Evolutionary conservation across 208 protist genomes (phyloP), one percentile per base, ranked within the genome.

Genomic region (Angomonas ambiguus): DNA sequence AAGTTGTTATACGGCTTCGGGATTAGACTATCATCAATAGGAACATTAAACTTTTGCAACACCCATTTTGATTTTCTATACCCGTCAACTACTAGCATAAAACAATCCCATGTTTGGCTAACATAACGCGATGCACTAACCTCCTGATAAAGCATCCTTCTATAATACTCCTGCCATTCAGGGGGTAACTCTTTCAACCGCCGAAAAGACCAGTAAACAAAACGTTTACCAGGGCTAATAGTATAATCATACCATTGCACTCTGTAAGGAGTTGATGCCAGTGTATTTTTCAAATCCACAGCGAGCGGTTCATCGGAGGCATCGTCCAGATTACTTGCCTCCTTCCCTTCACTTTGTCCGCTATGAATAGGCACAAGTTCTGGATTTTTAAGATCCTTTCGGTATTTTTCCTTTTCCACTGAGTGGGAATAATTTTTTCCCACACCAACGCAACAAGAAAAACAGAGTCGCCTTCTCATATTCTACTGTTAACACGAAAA

Each of bases 71-170:
- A 72, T 41, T 95, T 95, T 16, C 80, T 64, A 64, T 95, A 95
- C 1, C 90, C 90, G 65, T 95, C 87, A 0, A 95, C 86, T 35
- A 95, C 85, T 83, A 93, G 90, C 87, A 95, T 92, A 61, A 95
- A 95, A 69, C 82, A 87, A 65, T 95, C 87, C 87, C 87, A 95
- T 13, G 86, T 88, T 53, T 92, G 85, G 66, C 91, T 92, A 16
- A 93, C 86, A 66, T 86, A 95, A 8, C 83, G 80, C 22, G 77
- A 76, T 1, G 90, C 87, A 34, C 70, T 75, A 3, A 95, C 35
- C 65, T 95, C 87, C 59, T 92, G 86, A 60, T 91, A 90, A 34
- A 93, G 64, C 87, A 95, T 88, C 16, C 87, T 69, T 33, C 90
- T 77, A 66, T 95, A 95, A 65, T 93, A 95, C 49, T 92, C 85